These are phyloP conservation scores for Melastoma candidum DNA, from an alignment of 441 rosid species.

Conservation along the genomic window DNA sequence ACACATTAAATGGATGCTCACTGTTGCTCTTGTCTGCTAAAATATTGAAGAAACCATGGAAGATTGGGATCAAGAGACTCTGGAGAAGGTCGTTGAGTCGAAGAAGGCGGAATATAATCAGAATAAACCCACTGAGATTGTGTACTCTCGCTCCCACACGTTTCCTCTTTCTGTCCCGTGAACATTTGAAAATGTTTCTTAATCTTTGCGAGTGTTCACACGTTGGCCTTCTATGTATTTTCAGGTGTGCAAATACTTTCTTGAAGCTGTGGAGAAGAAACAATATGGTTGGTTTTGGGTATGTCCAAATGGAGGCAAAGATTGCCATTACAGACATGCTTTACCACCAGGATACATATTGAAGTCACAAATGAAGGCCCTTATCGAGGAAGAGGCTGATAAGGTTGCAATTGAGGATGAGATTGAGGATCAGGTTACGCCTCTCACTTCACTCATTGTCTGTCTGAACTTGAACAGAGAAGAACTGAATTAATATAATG, in stretches of 20 bases:
- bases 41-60: conserved; percentile 52
- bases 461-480: background rate
- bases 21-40: too few species aligned
- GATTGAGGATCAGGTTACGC: conserved; percentile 73
- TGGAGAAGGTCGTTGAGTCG: conserved; percentile 89
- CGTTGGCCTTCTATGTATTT: background rate
- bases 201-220: background rate
- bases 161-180: background rate
- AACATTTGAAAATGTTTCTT: background rate
- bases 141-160: conserved; percentile 24
- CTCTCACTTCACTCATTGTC: background rate
- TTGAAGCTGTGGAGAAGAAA: conserved; percentile 87
- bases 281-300: conserved; percentile 96
- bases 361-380: conserved; percentile 95
- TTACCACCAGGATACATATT: conserved; percentile 92
- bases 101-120: conserved; percentile 71
- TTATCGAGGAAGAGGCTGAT: conserved; percentile 72
- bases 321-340: conserved; percentile 92
- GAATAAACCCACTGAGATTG: conserved; percentile 91
- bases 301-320: conserved; percentile 80
- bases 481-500: background rate
- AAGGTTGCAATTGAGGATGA: conserved; percentile 77
- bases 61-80: conserved; percentile 91
- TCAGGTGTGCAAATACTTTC: conserved; percentile 88
- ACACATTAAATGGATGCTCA: too few species aligned